phyloP scores from a whole-genome alignment of 306 rosid species.

The Crataegus laevigata region DNA sequence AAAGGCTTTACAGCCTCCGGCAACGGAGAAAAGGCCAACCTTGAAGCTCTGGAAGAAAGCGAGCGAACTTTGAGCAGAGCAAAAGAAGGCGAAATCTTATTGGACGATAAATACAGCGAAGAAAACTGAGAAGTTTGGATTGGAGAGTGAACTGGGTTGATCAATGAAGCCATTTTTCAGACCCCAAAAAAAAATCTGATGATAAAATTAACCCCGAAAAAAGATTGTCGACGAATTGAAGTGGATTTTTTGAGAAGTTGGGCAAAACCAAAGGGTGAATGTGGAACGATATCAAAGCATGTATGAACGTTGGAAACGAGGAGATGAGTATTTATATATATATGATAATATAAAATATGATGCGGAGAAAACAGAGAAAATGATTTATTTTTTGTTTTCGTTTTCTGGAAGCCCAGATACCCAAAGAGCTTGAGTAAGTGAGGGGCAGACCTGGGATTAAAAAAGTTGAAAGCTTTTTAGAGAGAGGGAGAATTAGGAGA shows the following conservation, averaged over 20 bases:
- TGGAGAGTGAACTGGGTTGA: slow-evolving; percentile 35
- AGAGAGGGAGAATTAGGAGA: neutral
- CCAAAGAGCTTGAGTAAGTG: neutral
- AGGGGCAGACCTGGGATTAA: neutral
- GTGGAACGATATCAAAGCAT: neutral
- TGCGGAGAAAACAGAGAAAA: slow-evolving; percentile 24
- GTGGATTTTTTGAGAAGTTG: neutral
- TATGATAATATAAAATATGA: neutral
- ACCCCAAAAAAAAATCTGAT: neutral
- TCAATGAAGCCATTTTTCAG: slow-evolving; percentile 38
- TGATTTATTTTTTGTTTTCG: no score
- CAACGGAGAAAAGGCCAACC: slow-evolving; percentile 43
- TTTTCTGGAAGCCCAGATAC: neutral
- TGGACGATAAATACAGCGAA: slow-evolving; percentile 20
- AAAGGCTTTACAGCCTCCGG: slow-evolving; percentile 15
- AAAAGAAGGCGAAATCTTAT: slow-evolving; percentile 17
- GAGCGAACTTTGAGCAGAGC: slow-evolving; percentile 22
- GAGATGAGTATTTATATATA: slow-evolving; percentile 5
- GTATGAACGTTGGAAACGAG: slow-evolving; percentile 20
- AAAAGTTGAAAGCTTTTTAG: neutral
- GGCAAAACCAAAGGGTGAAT: neutral
- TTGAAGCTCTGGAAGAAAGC: slow-evolving; percentile 16
- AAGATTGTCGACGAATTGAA: neutral
- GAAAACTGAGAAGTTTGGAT: slow-evolving; percentile 23
- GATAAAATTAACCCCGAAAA: neutral